Evolutionary conservation across 306 rosid genomes (phyloP).

Genomic region (Carpinus fangiana): DNA sequence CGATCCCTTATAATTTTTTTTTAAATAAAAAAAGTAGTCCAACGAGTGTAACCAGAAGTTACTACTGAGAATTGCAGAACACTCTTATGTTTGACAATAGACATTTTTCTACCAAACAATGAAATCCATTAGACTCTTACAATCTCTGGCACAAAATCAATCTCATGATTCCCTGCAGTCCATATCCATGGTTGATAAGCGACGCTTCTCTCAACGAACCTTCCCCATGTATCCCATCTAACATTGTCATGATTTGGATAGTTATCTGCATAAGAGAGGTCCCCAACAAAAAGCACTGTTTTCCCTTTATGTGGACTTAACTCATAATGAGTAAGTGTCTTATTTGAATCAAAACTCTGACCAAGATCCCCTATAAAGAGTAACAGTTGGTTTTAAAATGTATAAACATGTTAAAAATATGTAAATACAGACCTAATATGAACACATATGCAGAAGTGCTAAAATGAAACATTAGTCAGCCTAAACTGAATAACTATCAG

Average conservation of each 20-base stretch:
- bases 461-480: background rate
- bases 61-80: background rate
- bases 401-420: background rate
- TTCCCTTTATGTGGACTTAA: constrained; percentile 59
- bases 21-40: background rate
- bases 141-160: constrained; percentile 70
- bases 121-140: constrained; percentile 39
- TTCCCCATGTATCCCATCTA: constrained; percentile 93
- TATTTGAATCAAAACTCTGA: constrained; percentile 82
- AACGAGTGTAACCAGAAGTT: background rate
- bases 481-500: background rate
- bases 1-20: no score
- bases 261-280: constrained; percentile 78
- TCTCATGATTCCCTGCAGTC: constrained; percentile 91
- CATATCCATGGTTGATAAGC: constrained; percentile 99
- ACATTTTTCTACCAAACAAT: background rate
- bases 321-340: constrained; percentile 75
- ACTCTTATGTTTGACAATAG: background rate
- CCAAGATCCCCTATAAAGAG: constrained; percentile 78
- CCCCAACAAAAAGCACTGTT: constrained; percentile 73
- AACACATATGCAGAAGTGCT: background rate
- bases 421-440: background rate
- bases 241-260: constrained; percentile 67
- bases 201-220: constrained; percentile 72
- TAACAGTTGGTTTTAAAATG: constrained; percentile 5